Conservation (phyloP, 1,139 yeast genomes). For the Yamadazyma spencermartinsiae region DNA sequence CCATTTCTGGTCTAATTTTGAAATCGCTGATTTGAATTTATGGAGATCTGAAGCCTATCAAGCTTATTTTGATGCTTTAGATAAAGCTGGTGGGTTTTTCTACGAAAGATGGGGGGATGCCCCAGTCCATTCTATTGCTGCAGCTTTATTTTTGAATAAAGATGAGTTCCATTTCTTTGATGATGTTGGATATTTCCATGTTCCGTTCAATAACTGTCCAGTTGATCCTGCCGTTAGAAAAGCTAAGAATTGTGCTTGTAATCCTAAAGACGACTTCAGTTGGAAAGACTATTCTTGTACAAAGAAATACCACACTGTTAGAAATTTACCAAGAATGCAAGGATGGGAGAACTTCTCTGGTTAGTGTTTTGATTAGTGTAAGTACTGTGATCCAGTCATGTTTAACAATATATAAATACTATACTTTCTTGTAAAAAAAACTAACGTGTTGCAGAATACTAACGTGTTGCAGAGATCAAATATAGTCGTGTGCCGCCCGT, state of each 20-base stretch:
- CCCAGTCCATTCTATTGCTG: conserved; percentile 87
- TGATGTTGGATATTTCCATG: conserved; percentile 82
- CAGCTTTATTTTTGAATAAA: conserved; percentile 68
- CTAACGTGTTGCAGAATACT: no score
- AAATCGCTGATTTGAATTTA: conserved; percentile 70
- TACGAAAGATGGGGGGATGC: conserved; percentile 96
- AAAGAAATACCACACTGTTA: conserved; percentile 63
- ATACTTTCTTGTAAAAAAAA: no score
- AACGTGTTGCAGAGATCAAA: no score
- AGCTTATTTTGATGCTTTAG: conserved; percentile 69
- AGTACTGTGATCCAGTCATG: no score
- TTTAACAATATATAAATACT: no score
- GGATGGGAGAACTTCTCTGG: conserved; percentile 70
- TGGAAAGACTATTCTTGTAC: conserved; percentile 90
- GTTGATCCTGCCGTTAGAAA: conserved; percentile 54
- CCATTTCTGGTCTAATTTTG: conserved; percentile 90
- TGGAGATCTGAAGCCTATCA: conserved; percentile 74
- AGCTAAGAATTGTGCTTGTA: conserved; percentile 66
- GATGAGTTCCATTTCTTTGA: conserved; percentile 74
- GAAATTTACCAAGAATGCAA: conserved; percentile 62
- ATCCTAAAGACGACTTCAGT: conserved; percentile 75
- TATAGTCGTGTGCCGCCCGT: neutral
- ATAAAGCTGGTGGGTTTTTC: conserved; percentile 81
- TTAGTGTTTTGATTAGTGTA: conserved; percentile 16
- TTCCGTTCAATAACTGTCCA: conserved; percentile 78